Percentiles rank a stretch among this genome's conserved stretches.
These are phyloP conservation scores for Alternaria ethzedia DNA, from an alignment of 2,329 filamentous ascomycete genomes.

Conservation along the genomic window DNA sequence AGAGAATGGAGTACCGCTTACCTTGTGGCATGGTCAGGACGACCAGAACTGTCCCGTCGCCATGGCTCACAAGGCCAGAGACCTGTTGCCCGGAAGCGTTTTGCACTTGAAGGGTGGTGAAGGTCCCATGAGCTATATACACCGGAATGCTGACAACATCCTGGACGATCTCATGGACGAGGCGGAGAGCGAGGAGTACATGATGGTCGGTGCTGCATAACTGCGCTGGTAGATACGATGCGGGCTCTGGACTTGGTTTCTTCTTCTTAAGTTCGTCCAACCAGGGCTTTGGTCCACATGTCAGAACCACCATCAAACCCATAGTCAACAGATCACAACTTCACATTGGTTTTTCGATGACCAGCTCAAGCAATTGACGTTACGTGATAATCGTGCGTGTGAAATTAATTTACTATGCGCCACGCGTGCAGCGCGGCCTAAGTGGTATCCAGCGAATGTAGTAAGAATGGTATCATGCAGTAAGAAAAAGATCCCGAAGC, in stretches of 20 bases:
- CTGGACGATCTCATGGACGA: constrained; percentile 27
- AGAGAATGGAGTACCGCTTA: constrained; percentile 24
- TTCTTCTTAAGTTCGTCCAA: not conserved
- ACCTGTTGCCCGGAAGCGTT: constrained; percentile 26
- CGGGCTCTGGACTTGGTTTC: not conserved
- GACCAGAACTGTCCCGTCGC: constrained; percentile 35
- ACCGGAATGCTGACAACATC: constrained; percentile 30
- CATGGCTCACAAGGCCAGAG: constrained; percentile 33
- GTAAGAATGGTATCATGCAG: constrained; percentile 16
- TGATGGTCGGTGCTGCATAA: constrained; percentile 9
- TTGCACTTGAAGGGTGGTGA: constrained; percentile 32
- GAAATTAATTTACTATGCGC: not conserved
- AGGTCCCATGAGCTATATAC: constrained; percentile 34
- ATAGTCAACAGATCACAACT: not conserved
- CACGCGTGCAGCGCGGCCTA: not conserved
- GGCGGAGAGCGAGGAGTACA: constrained; percentile 23
- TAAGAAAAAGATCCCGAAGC: not conserved
- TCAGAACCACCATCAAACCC: not conserved
- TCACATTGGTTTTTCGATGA: not conserved
- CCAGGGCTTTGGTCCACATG: not conserved
- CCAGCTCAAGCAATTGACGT: not conserved
- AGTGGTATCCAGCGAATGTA: constrained; percentile 6
- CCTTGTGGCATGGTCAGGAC: constrained; percentile 44
- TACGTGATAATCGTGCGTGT: not conserved
- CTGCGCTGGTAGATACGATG: not conserved